Evolutionary conservation across 371 early-diverging fungal genomes (phyloP).

Genomic region (Entomophthora muscae): DNA sequence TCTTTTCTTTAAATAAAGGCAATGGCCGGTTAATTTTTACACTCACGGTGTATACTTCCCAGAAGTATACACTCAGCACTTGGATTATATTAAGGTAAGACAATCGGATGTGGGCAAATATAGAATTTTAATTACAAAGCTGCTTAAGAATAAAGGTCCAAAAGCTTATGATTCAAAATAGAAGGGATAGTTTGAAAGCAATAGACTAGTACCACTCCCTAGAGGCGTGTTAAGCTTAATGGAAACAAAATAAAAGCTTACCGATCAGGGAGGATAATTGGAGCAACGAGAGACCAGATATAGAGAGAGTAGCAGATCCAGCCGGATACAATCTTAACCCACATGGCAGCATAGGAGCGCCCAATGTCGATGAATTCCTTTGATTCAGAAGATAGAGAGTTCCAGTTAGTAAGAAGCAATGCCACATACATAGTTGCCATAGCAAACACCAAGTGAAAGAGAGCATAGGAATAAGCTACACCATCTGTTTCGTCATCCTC

Average conservation of each 20-base stretch:
- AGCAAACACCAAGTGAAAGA: constrained; percentile 88
- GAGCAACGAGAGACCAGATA: constrained; percentile 79
- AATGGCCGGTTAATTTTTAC: no score
- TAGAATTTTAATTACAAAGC: no score
- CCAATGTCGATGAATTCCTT: constrained; percentile 56
- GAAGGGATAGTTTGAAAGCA: no score
- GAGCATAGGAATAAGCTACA: constrained; percentile 82
- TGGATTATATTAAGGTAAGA: no score
- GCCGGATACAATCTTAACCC: constrained; percentile 85
- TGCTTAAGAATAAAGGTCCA: no score
- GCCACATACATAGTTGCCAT: constrained; percentile 88
- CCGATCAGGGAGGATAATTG: constrained; percentile 64
- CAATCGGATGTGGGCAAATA: no score
- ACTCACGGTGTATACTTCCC: no score
- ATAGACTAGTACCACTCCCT: constrained; percentile 9
- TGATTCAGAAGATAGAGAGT: constrained; percentile 17
- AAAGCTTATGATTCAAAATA: no score
- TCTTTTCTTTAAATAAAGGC: no score
- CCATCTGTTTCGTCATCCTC: constrained; percentile 76
- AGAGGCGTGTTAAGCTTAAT: neutral
- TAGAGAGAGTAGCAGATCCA: constrained; percentile 77
- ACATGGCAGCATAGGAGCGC: constrained; percentile 76
- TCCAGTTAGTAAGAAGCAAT: constrained; percentile 88
- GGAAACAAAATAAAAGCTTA: neutral
- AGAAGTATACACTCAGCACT: no score